These are phyloP conservation scores for Zygotorulaspora florentina DNA, from an alignment of 805 yeast species.

Conservation along the genomic window DNA sequence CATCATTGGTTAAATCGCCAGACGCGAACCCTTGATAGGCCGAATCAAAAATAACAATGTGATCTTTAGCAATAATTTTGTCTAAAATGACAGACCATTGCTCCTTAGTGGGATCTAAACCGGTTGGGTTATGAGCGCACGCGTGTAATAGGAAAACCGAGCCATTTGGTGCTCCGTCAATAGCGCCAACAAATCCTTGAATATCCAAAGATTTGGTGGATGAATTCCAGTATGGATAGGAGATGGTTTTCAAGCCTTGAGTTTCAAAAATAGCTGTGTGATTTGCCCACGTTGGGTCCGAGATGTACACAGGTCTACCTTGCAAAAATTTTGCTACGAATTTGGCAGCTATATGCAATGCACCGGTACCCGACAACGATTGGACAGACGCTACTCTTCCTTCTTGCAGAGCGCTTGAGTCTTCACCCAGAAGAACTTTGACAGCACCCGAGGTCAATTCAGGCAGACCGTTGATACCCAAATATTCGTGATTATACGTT, in stretches of 20 bases:
- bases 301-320: slow-evolving; percentile 55
- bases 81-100: slow-evolving; percentile 75
- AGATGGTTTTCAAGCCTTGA: slow-evolving; percentile 60
- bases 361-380: slow-evolving; percentile 94
- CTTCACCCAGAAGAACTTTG: slow-evolving; percentile 62
- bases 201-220: slow-evolving; percentile 67
- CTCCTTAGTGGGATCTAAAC: slow-evolving; percentile 81
- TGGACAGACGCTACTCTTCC: slow-evolving; percentile 77
- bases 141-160: slow-evolving; percentile 84
- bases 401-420: slow-evolving; percentile 51
- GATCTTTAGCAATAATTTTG: slow-evolving; percentile 55
- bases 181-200: slow-evolving; percentile 58
- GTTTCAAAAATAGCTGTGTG: slow-evolving; percentile 77
- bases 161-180: slow-evolving; percentile 65
- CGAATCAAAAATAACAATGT: slow-evolving; percentile 82
- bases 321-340: slow-evolving; percentile 35
- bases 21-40: slow-evolving; percentile 98
- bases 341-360: slow-evolving; percentile 81
- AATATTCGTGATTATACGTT: slow-evolving; percentile 77
- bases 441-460: slow-evolving; percentile 68
- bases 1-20: slow-evolving; percentile 79
- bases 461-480: slow-evolving; percentile 74
- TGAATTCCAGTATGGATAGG: slow-evolving; percentile 85
- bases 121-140: slow-evolving; percentile 98
- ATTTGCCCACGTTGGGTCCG: slow-evolving; percentile 97